A percentile compares a stretch with the other conserved stretches of the same genome.
These are phyloP conservation scores for Austroboletus niveus DNA, from an alignment of 1,284 basidiomycete species.

Conservation along the genomic window DNA sequence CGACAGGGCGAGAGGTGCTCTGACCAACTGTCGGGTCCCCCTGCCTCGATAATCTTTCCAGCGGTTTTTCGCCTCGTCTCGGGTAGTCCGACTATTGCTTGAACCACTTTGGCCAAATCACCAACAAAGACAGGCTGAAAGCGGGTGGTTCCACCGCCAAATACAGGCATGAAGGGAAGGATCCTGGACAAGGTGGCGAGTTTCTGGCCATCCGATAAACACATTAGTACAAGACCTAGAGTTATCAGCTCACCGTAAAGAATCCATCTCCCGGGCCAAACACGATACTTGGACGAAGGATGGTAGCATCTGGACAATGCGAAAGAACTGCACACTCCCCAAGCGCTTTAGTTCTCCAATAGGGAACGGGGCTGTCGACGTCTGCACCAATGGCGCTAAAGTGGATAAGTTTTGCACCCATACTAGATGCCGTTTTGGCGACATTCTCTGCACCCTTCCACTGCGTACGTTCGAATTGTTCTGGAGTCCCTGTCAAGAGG, in stretches of 20 bases:
- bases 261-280: conserved; percentile 74
- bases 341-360: conserved; percentile 61
- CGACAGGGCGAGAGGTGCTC: neutral
- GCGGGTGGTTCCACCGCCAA: conserved; percentile 58
- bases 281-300: conserved; percentile 66
- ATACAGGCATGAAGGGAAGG: conserved; percentile 69
- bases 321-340: conserved; percentile 53
- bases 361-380: conserved; percentile 45
- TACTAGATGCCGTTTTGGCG: conserved; percentile 44
- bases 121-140: conserved; percentile 73
- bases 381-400: conserved; percentile 64
- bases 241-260: conserved; percentile 49
- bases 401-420: conserved; percentile 56
- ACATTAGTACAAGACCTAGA: neutral
- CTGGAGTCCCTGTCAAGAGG: conserved; percentile 52
- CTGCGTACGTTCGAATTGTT: conserved; percentile 60
- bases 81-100: conserved; percentile 52
- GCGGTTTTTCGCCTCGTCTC: conserved; percentile 40
- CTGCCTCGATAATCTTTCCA: conserved; percentile 66
- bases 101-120: conserved; percentile 60
- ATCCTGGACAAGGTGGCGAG: conserved; percentile 58
- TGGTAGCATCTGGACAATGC: conserved; percentile 51
- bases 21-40: conserved; percentile 60
- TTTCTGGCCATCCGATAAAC: conserved; percentile 38
- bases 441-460: conserved; percentile 65